These are phyloP conservation scores for Inosperma sp. DNA, from an alignment of 768 basidiomycete species.

Conservation along the genomic window DNA sequence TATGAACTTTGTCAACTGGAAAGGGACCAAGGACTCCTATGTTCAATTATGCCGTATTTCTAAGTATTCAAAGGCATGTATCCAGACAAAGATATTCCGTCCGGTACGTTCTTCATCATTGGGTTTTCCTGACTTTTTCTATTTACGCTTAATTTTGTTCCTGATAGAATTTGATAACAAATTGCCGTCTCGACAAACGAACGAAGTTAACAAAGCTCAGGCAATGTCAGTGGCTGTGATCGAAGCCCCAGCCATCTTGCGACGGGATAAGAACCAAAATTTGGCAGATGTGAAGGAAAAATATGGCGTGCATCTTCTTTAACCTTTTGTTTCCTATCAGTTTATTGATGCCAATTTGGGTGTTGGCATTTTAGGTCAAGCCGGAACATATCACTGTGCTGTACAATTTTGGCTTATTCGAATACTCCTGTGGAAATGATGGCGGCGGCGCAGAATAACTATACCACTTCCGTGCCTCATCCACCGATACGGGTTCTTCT, in stretches of 20 bases:
- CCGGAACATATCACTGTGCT: slow-evolving; percentile 92
- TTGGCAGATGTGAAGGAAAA: slow-evolving; percentile 90
- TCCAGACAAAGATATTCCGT: slow-evolving; percentile 63
- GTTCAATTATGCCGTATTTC: slow-evolving; percentile 85
- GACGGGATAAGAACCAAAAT: slow-evolving; percentile 97
- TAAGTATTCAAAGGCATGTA: slow-evolving; percentile 80
- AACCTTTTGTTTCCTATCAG: slow-evolving; percentile 1
- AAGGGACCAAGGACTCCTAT: slow-evolving; percentile 98
- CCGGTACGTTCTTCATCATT: slow-evolving; percentile 44
- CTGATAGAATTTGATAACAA: slow-evolving; percentile 73
- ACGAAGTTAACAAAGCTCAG: slow-evolving; percentile 83
- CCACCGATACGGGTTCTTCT: slow-evolving; percentile 75
- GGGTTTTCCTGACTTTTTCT: not conserved
- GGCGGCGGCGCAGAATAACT: slow-evolving; percentile 94
- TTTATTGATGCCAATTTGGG: not conserved
- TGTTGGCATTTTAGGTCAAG: slow-evolving; percentile 58
- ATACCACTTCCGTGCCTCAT: slow-evolving; percentile 97
- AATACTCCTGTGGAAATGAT: slow-evolving; percentile 97
- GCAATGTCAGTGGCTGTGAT: slow-evolving; percentile 94
- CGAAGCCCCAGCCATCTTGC: slow-evolving; percentile 91
- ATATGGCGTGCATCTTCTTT: slow-evolving; percentile 74
- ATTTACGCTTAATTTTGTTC: not conserved
- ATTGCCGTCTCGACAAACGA: slow-evolving; percentile 82
- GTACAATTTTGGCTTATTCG: slow-evolving; percentile 98
- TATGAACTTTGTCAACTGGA: slow-evolving; percentile 97